Conservation (phyloP, 768 basidiomycete genomes). For the Trametopsis cervina region DNA sequence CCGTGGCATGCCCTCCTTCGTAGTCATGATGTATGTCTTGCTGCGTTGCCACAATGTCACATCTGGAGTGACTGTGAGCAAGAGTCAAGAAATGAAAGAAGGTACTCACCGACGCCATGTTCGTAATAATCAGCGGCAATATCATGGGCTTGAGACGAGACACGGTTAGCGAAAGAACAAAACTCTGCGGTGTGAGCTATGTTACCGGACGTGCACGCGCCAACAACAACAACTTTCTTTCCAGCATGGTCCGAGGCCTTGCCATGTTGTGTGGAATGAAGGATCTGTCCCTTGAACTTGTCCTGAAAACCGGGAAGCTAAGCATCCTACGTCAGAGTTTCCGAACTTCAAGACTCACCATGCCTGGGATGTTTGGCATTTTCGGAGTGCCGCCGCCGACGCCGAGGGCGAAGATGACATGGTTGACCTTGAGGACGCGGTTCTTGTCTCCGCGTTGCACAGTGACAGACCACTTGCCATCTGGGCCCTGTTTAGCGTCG, state of each 20-base stretch:
- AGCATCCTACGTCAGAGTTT: not conserved
- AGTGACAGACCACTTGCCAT: conserved; percentile 21
- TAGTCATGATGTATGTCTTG: conserved; percentile 38
- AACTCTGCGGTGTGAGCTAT: not conserved
- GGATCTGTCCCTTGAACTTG: conserved; percentile 9
- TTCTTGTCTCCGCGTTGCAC: conserved; percentile 28
- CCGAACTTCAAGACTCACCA: not conserved
- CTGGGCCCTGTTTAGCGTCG: conserved; percentile 30
- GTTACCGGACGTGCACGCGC: conserved; percentile 56
- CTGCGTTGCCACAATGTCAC: conserved; percentile 55
- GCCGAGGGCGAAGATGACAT: conserved; percentile 32
- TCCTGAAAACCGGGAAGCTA: conserved; percentile 2
- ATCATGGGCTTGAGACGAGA: conserved; percentile 32
- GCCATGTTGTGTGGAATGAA: conserved; percentile 9
- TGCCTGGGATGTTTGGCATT: conserved; percentile 7
- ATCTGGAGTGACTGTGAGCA: conserved; percentile 24
- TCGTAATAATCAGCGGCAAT: conserved; percentile 40
- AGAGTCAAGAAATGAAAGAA: not conserved
- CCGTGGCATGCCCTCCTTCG: conserved; percentile 28
- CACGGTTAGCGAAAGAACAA: conserved; percentile 14
- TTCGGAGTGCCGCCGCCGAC: conserved; percentile 8
- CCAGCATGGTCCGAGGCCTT: conserved; percentile 29
- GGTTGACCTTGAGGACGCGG: conserved; percentile 20
- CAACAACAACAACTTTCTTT: conserved; percentile 63
- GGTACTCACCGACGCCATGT: conserved; percentile 35